phyloP scores from a whole-genome alignment of 2,329 filamentous ascomycete species.

The Beauveria australis region DNA sequence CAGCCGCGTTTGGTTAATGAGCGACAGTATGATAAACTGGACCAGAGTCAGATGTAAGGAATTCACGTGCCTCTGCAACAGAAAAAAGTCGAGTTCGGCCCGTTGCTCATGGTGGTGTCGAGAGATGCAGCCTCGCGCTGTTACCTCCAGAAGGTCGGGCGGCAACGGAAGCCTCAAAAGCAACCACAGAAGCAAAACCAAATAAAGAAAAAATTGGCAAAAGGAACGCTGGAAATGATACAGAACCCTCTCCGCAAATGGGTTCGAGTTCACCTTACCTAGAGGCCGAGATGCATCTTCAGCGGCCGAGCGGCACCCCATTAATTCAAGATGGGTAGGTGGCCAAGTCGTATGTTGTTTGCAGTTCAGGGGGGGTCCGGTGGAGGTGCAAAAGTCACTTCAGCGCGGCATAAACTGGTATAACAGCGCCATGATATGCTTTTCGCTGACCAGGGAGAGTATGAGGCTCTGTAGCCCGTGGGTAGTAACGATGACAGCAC shows the following conservation, averaged over 20 bases:
- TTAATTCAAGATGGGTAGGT: background rate
- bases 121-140: background rate
- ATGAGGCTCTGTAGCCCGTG: background rate
- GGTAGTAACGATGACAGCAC: background rate
- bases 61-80: background rate
- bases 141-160: background rate
- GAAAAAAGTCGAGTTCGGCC: background rate
- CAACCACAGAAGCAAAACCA: background rate
- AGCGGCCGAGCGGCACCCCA: background rate
- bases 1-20: background rate
- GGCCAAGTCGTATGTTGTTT: background rate
- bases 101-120: background rate
- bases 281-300: too few species aligned
- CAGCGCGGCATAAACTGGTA: background rate
- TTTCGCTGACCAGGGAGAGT: background rate
- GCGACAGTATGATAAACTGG: background rate
- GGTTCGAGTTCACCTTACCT: background rate
- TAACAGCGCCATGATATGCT: background rate
- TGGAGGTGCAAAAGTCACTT: background rate
- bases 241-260: constrained; percentile 8
- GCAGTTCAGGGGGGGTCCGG: background rate
- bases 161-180: background rate
- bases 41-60: background rate
- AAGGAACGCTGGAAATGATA: background rate
- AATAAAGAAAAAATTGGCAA: background rate